Evolutionary conservation across 1,284 basidiomycete genomes (phyloP).

Genomic region (Cutaneotrichosporon sp.): DNA sequence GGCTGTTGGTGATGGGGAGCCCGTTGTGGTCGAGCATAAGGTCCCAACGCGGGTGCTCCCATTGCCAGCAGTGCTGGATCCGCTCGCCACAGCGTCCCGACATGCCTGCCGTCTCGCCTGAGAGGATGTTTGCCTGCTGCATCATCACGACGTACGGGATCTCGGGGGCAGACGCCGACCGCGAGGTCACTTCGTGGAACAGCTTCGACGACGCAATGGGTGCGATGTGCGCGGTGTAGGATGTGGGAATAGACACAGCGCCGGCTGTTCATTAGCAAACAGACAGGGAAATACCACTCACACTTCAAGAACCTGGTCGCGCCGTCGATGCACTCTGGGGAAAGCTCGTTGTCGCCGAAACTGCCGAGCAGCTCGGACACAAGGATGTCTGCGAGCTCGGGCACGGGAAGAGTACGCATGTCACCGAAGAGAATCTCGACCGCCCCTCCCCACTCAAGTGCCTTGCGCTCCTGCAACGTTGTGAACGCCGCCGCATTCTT

Average conservation of each 20-base stretch:
- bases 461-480: constrained; percentile 78
- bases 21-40: constrained; percentile 67
- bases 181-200: constrained; percentile 62
- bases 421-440: constrained; percentile 86
- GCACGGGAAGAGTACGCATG: constrained; percentile 77
- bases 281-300: constrained; percentile 48
- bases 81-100: constrained; percentile 67
- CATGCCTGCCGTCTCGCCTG: constrained; percentile 57
- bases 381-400: constrained; percentile 85
- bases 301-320: constrained; percentile 84
- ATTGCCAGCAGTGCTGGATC: constrained; percentile 96
- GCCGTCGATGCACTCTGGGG: constrained; percentile 96
- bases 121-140: constrained; percentile 81
- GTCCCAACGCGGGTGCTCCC: constrained; percentile 84
- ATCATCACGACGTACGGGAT: constrained; percentile 99
- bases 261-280: constrained; percentile 54
- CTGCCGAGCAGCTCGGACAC: constrained; percentile 94
- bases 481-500: constrained; percentile 94
- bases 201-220: constrained; percentile 90
- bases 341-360: constrained; percentile 98
- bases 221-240: constrained; percentile 90
- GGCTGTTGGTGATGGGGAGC: constrained; percentile 76
- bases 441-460: constrained; percentile 73
- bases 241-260: constrained; percentile 93
- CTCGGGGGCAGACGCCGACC: constrained; percentile 62